Conservation (phyloP, 2,329 filamentous ascomycete genomes). For the Microcera coccophila region DNA sequence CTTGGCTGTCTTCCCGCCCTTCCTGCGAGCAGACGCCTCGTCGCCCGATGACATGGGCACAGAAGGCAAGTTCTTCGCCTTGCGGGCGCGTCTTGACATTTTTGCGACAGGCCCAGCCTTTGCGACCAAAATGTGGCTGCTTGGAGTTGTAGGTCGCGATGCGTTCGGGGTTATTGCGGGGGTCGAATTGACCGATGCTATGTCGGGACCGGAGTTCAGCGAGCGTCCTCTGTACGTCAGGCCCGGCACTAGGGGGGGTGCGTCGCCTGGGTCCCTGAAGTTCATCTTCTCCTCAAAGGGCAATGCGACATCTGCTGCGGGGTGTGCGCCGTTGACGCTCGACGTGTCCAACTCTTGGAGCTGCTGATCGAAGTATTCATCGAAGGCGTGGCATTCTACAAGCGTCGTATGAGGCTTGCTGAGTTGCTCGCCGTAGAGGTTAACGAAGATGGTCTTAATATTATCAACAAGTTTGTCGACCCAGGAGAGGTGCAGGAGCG, state of each 20-base stretch:
- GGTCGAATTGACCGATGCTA: slow-evolving; percentile 62
- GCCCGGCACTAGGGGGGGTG: slow-evolving; percentile 32
- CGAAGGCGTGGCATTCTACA: slow-evolving; percentile 75
- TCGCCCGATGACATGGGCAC: slow-evolving; percentile 77
- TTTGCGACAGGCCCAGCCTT: slow-evolving; percentile 73
- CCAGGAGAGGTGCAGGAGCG: slow-evolving; percentile 91
- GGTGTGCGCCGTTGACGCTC: slow-evolving; percentile 33
- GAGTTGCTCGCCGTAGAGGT: slow-evolving; percentile 83
- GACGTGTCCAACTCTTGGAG: slow-evolving; percentile 71
- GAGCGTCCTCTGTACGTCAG: slow-evolving; percentile 39
- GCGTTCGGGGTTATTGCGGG: slow-evolving; percentile 67
- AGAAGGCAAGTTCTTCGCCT: slow-evolving; percentile 61
- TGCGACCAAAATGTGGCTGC: slow-evolving; percentile 60
- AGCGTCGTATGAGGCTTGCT: slow-evolving; percentile 74
- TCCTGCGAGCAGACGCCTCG: slow-evolving; percentile 60
- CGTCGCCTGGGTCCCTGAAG: slow-evolving; percentile 26
- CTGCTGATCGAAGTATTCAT: slow-evolving; percentile 92
- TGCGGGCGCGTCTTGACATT: slow-evolving; percentile 75
- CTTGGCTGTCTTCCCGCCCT: slow-evolving; percentile 64
- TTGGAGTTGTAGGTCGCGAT: slow-evolving; percentile 76
- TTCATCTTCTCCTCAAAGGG: slow-evolving; percentile 33
- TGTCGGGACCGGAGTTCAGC: slow-evolving; percentile 33
- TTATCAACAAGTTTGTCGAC: slow-evolving; percentile 96
- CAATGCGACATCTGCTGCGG: slow-evolving; percentile 25
- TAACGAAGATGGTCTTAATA: slow-evolving; percentile 85